Evolutionary conservation across 805 yeast genomes (phyloP).

Genomic region (Pichia cabralensis): DNA sequence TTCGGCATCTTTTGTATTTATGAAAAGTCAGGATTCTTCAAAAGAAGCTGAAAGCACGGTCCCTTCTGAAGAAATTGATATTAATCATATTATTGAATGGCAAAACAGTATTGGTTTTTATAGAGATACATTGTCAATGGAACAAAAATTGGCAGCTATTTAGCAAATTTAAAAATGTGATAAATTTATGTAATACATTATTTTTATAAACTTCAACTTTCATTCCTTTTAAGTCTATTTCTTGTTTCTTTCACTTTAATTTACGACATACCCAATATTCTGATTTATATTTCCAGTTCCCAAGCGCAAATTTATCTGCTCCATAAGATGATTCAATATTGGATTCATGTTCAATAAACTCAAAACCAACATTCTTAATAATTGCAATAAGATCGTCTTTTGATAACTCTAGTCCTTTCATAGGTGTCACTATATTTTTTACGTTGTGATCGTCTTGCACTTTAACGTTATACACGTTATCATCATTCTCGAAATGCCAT

Average conservation of each 20-base stretch:
- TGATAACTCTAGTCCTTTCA: constrained; percentile 50
- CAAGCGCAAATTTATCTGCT: constrained; percentile 38
- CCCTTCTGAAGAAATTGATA: constrained; percentile 9
- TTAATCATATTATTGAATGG: constrained; percentile 14
- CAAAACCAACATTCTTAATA: constrained; percentile 40
- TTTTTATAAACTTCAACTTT: too few species aligned
- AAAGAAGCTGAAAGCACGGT: neutral
- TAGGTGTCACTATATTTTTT: constrained; percentile 24
- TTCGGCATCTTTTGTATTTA: constrained; percentile 11
- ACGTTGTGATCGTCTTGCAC: constrained; percentile 16
- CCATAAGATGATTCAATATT: constrained; percentile 44
- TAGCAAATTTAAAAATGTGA: too few species aligned
- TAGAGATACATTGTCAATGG: constrained; percentile 2
- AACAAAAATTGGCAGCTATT: constrained; percentile 3
- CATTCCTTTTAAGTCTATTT: too few species aligned
- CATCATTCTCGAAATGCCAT: constrained; percentile 62
- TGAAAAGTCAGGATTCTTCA: constrained; percentile 1
- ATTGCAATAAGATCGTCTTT: constrained; percentile 43
- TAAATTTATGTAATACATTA: too few species aligned
- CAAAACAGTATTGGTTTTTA: constrained; percentile 14
- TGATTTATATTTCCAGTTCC: constrained; percentile 49
- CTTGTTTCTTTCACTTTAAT: too few species aligned
- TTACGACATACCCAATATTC: constrained; percentile 55
- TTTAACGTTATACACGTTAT: constrained; percentile 19
- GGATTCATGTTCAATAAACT: constrained; percentile 33